Evolutionary conservation across 2,329 filamentous ascomycete genomes (phyloP).

Genomic region (Claviceps sp.): DNA sequence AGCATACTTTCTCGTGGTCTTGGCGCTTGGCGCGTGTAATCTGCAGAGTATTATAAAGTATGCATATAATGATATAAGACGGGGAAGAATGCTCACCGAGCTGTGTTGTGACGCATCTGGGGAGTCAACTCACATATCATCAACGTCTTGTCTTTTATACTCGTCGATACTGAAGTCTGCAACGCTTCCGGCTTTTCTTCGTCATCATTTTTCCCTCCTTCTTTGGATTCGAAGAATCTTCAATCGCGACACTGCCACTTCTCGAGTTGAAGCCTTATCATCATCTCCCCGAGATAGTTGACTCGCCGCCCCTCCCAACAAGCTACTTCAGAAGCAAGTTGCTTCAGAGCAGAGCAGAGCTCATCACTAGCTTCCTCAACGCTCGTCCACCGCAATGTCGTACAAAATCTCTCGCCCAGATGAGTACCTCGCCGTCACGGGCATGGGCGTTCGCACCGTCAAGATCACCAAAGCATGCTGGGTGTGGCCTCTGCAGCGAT

Average conservation of each 20-base stretch:
- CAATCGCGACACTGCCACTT: too few species aligned
- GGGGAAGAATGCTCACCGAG: neutral
- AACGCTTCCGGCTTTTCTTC: too few species aligned
- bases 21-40: neutral
- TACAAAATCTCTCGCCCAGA: conserved; percentile 62
- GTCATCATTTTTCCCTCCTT: too few species aligned
- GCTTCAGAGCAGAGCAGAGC: neutral
- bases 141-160: neutral
- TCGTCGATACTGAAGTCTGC: neutral
- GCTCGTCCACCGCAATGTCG: conserved; percentile 27
- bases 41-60: neutral
- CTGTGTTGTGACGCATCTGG: neutral
- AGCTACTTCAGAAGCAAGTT: too few species aligned
- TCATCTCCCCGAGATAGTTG: neutral
- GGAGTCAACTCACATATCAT: neutral
- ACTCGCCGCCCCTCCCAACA: too few species aligned
- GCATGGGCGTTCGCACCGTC: conserved; percentile 60
- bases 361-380: neutral
- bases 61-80: neutral
- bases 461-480: conserved; percentile 67
- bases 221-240: too few species aligned
- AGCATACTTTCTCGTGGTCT: neutral
- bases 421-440: conserved; percentile 79
- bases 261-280: neutral
- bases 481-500: conserved; percentile 58